Evolutionary conservation across 345 rosid genomes (phyloP).

Genomic region (Boechera stricta): DNA sequence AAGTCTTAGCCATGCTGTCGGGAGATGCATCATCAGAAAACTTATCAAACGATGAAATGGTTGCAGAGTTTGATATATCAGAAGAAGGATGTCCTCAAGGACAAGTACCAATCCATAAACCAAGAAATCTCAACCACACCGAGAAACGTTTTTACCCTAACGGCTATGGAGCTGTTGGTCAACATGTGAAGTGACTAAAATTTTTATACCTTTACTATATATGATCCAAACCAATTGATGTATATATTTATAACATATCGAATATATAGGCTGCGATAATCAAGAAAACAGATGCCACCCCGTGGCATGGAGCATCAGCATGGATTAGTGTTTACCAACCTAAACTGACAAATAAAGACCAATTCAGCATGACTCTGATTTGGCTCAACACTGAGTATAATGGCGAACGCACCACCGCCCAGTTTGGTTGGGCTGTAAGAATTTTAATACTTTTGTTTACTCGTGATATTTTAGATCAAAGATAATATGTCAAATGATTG

Average conservation of each 20-base stretch:
- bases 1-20: slow-evolving; percentile 22
- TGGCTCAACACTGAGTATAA: background rate
- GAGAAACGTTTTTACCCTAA: background rate
- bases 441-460: background rate
- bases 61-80: slow-evolving; percentile 16
- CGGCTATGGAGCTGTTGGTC: background rate
- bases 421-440: slow-evolving; percentile 17
- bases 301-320: slow-evolving; percentile 28
- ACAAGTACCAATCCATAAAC: slow-evolving; percentile 32
- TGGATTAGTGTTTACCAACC: slow-evolving; percentile 9
- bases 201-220: background rate
- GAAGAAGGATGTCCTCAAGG: slow-evolving; percentile 28
- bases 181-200: slow-evolving; percentile 9
- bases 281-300: background rate
- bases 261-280: slow-evolving; percentile 10
- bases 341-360: background rate
- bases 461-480: no score
- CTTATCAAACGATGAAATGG: background rate
- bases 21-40: background rate
- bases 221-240: slow-evolving; percentile 1
- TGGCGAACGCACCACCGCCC: background rate
- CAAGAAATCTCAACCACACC: background rate
- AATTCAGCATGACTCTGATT: slow-evolving; percentile 9
- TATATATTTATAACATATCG: background rate
- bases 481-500: no score